These are phyloP conservation scores for Chaetomium olivaceum DNA, from an alignment of 2,329 filamentous ascomycete genomes.

Conservation along the genomic window DNA sequence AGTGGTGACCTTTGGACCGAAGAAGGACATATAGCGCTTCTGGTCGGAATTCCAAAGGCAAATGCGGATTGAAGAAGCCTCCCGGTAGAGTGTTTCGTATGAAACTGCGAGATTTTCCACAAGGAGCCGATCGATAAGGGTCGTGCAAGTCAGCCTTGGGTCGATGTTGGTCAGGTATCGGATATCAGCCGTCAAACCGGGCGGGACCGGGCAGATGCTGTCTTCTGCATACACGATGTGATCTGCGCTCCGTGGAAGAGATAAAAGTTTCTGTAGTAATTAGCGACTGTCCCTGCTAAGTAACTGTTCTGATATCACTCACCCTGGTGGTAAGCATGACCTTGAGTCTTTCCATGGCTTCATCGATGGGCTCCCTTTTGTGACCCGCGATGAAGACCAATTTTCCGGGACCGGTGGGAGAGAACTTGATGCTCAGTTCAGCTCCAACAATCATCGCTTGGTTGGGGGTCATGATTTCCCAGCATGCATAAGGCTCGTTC, in stretches of 20 bases:
- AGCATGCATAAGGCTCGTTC: constrained; percentile 21
- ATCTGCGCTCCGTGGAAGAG: constrained; percentile 5
- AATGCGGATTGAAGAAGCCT: constrained; percentile 34
- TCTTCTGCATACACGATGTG: constrained; percentile 35
- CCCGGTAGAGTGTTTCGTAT: constrained; percentile 30
- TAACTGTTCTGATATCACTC: neutral
- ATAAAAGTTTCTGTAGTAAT: constrained; percentile 16
- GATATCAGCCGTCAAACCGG: constrained; percentile 30
- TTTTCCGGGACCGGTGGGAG: constrained; percentile 14
- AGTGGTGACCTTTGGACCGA: constrained; percentile 22
- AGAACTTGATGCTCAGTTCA: constrained; percentile 17
- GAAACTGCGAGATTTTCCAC: constrained; percentile 17
- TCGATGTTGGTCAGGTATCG: constrained; percentile 37
- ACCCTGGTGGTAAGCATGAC: constrained; percentile 23
- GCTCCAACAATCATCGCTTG: constrained; percentile 22
- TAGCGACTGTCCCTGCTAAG: neutral
- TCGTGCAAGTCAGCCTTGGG: constrained; percentile 33
- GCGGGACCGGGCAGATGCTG: constrained; percentile 15
- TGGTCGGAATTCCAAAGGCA: constrained; percentile 27
- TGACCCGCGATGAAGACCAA: constrained; percentile 25
- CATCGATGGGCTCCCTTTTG: constrained; percentile 13
- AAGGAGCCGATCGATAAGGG: constrained; percentile 35
- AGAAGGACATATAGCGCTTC: constrained; percentile 11
- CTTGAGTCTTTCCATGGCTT: constrained; percentile 31
- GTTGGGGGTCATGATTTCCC: constrained; percentile 22